These are phyloP conservation scores for Cercospora sp. DNA, from an alignment of 2,329 filamentous ascomycete genomes.

Conservation along the genomic window DNA sequence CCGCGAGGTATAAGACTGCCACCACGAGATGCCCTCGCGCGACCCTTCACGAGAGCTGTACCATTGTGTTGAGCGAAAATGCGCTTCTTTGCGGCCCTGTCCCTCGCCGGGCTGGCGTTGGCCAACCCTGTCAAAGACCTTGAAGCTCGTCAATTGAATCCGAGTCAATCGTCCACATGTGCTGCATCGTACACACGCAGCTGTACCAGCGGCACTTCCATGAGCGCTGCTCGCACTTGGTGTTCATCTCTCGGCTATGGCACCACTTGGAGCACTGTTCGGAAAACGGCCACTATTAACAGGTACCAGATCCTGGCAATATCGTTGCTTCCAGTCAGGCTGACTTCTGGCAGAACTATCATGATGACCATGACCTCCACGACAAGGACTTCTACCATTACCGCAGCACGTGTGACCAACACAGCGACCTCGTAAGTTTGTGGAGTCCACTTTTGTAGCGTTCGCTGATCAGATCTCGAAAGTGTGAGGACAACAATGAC, in stretches of 20 bases:
- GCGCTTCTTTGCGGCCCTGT: not conserved
- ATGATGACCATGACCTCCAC: not conserved
- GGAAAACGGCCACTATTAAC: not conserved
- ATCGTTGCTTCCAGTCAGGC: not conserved
- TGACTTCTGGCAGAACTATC: not conserved
- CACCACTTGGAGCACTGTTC: not conserved
- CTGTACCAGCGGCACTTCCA: not conserved
- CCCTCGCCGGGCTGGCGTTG: not conserved
- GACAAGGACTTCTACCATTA: not conserved
- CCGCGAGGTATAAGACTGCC: not conserved
- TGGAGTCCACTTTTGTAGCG: rapidly evolving
- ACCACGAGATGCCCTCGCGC: not conserved
- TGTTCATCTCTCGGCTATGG: not conserved
- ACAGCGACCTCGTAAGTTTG: not conserved
- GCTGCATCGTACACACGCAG: not conserved
- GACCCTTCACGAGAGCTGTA: not conserved
- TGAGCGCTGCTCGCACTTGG: not conserved
- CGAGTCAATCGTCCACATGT: not conserved
- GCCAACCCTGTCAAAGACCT: not conserved
- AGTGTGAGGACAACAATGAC: not conserved
- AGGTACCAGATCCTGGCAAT: not conserved
- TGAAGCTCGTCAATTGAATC: not conserved
- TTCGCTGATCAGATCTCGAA: not conserved
- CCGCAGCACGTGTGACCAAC: not conserved
- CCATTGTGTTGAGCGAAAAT: not conserved